phyloP scores from a whole-genome alignment of 2,329 filamentous ascomycete genomes.

The Trichoderma breve region DNA sequence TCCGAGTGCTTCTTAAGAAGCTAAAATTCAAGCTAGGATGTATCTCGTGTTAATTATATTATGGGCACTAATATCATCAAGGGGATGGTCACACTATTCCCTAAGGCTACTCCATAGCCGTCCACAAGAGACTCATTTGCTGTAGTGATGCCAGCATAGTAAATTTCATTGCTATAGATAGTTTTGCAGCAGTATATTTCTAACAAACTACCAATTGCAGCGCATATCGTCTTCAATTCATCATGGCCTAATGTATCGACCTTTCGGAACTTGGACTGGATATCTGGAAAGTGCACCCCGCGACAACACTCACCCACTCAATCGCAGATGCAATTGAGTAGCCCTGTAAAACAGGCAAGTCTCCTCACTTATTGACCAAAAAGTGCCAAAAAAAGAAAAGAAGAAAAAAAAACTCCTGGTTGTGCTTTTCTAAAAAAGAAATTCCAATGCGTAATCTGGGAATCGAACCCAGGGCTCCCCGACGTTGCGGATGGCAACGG shows the following conservation, averaged over 20 bases:
- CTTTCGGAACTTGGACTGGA: too few relatives aligned
- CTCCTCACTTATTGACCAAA: too few relatives aligned
- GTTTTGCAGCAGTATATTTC: accelerated
- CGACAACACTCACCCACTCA: neutral
- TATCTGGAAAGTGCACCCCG: neutral
- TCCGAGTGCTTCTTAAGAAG: too few relatives aligned
- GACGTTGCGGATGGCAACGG: slow-evolving; percentile 26
- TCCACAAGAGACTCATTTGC: neutral
- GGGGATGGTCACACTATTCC: too few relatives aligned
- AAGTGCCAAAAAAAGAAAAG: too few relatives aligned
- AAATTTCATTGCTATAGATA: neutral
- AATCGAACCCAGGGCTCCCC: slow-evolving; percentile 27
- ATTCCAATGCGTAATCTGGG: slow-evolving; percentile 24
- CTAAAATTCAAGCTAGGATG: too few relatives aligned
- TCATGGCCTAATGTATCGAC: neutral
- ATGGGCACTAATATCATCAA: too few relatives aligned
- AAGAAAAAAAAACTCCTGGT: too few relatives aligned
- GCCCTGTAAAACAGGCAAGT: neutral
- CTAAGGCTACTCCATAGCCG: too few relatives aligned
- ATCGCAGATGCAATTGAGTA: neutral
- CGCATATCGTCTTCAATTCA: neutral
- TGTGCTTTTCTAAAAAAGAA: neutral
- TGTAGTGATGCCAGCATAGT: neutral
- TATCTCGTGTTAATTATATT: too few relatives aligned
- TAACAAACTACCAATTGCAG: neutral